Conservation (phyloP, 2,329 filamentous ascomycete genomes). For the Clarireedia monteithiana region DNA sequence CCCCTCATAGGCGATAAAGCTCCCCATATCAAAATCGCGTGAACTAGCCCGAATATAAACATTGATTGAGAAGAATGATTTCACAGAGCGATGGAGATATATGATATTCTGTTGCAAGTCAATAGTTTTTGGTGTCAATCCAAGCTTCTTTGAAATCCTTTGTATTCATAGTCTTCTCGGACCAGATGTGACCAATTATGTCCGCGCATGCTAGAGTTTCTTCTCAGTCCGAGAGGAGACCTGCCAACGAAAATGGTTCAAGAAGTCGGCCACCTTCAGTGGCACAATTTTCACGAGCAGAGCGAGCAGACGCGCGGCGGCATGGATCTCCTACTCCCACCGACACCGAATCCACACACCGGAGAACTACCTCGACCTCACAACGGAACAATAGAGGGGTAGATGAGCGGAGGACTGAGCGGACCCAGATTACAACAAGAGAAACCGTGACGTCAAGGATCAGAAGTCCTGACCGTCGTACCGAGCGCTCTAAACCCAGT, state of each 20-base stretch:
- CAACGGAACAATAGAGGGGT: slow-evolving; percentile 40
- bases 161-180: slow-evolving; percentile 5
- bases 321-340: slow-evolving; percentile 23
- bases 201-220: slow-evolving; percentile 27
- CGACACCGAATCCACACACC: slow-evolving; percentile 36
- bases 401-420: slow-evolving; percentile 46
- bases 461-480: slow-evolving; percentile 45
- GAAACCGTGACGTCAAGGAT: slow-evolving; percentile 54
- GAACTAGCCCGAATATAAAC: not conserved
- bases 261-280: slow-evolving; percentile 25
- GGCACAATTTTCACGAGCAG: slow-evolving; percentile 18
- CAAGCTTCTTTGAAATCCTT: not conserved
- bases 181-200: slow-evolving; percentile 26
- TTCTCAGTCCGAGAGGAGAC: slow-evolving; percentile 26
- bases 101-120: slow-evolving; percentile 2
- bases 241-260: slow-evolving; percentile 24
- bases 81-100: slow-evolving; percentile 2
- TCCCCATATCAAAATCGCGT: slow-evolving; percentile 8
- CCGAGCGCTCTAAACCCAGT: slow-evolving; percentile 15
- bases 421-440: slow-evolving; percentile 48
- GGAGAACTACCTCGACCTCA: slow-evolving; percentile 49
- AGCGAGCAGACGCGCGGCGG: slow-evolving; percentile 19
- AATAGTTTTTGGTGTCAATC: not conserved
- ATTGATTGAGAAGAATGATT: not conserved
- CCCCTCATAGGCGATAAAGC: not conserved